These are phyloP conservation scores for Sicyos baderoa DNA, from an alignment of 306 rosid genomes.

Conservation along the genomic window DNA sequence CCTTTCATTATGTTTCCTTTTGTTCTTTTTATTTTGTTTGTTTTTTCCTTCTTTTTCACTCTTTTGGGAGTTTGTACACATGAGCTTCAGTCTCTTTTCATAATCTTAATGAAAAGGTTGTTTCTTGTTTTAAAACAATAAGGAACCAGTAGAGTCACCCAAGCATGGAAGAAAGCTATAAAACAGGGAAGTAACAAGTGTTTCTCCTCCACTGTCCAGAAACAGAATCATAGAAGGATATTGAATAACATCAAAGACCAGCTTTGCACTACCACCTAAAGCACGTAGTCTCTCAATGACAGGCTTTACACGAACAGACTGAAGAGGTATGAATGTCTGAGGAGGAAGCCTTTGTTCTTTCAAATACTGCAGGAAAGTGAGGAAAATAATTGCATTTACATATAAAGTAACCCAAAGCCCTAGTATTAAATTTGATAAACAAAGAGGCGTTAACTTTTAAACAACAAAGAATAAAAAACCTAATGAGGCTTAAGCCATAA, in stretches of 20 bases:
- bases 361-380: constrained; percentile 66
- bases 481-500: no score
- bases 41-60: no score
- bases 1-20: no score
- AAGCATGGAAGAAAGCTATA: no score
- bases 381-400: constrained; percentile 22
- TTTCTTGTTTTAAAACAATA: no score
- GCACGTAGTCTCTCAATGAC: constrained; percentile 84
- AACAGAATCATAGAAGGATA: constrained; percentile 51
- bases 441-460: background rate
- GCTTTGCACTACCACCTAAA: constrained; percentile 73
- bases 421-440: constrained; percentile 10
- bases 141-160: no score
- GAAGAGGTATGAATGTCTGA: constrained; percentile 97
- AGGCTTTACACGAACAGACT: constrained; percentile 89
- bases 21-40: no score
- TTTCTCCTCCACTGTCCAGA: background rate
- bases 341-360: constrained; percentile 99
- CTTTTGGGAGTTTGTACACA: no score
- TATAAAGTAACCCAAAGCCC: constrained; percentile 4
- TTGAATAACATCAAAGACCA: constrained; percentile 88
- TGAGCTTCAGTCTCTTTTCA: no score
- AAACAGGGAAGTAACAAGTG: constrained; percentile 1
- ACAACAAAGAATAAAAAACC: no score
- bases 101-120: no score